These are phyloP conservation scores for Cryphonectria parasitica DNA, from an alignment of 2,329 filamentous ascomycete species.

Conservation along the genomic window DNA sequence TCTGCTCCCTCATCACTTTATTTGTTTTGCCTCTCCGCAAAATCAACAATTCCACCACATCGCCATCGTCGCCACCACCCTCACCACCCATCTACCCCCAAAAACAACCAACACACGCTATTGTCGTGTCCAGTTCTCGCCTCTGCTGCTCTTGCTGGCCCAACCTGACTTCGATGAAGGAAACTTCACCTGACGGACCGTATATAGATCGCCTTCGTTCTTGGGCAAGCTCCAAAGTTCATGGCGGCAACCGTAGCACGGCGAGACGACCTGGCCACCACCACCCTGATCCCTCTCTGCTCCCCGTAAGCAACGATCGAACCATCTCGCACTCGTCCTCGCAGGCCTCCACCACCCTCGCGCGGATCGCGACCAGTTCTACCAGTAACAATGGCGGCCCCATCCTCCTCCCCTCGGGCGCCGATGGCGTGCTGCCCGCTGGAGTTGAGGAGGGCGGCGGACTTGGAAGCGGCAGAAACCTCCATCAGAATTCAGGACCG, in stretches of 20 bases:
- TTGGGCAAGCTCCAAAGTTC: slow-evolving; percentile 57
- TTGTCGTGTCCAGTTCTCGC: slow-evolving; percentile 17
- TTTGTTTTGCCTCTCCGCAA: neutral
- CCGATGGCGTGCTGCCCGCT: slow-evolving; percentile 17
- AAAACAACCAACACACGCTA: neutral
- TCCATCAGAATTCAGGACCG: slow-evolving; percentile 31
- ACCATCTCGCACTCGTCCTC: slow-evolving; percentile 33
- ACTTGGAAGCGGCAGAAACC: slow-evolving; percentile 31
- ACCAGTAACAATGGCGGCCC: slow-evolving; percentile 30
- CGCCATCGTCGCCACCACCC: neutral
- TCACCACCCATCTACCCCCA: neutral
- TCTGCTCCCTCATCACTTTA: neutral
- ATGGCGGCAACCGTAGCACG: slow-evolving; percentile 51
- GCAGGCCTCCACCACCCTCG: slow-evolving; percentile 28
- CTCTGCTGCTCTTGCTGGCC: slow-evolving; percentile 27
- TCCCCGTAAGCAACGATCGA: slow-evolving; percentile 43
- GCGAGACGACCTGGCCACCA: slow-evolving; percentile 46
- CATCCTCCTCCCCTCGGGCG: slow-evolving; percentile 13
- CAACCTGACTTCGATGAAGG: slow-evolving; percentile 62
- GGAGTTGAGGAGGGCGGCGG: slow-evolving; percentile 18
- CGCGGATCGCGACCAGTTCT: slow-evolving; percentile 27
- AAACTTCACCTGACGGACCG: slow-evolving; percentile 57
- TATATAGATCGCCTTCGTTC: slow-evolving; percentile 61
- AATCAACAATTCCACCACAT: neutral
- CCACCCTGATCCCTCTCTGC: slow-evolving; percentile 42